Evolutionary conservation across 2,329 filamentous ascomycete species (phyloP), one percentile per base, ranked within the genome.

Genomic region (Calycina marina): DNA sequence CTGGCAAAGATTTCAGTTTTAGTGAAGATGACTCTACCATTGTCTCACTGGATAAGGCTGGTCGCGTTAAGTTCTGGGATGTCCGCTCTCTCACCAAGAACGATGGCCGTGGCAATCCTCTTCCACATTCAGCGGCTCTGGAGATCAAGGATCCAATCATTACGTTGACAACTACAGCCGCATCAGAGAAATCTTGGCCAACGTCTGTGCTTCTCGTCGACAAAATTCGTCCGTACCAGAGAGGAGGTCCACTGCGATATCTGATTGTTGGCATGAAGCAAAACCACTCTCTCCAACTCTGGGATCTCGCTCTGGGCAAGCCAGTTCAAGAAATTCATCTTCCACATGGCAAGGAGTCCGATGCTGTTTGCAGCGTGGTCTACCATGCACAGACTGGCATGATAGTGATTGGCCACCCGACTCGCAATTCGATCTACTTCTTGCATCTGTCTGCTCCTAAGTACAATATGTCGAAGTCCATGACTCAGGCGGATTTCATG

Each of bases 231-330:
- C 85, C 90, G 28, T 94, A 92, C 58, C 72, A 77, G 60, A 93
- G 90, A 60, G 78, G 81, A 38, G 79, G 81, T 50, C 86, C 92
- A 29, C 67, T 94, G 41, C 76, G 90, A 40, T 98, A 98, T 61
- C 78, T 98, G 62, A 77, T 98, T 53, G 83, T 98, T 40, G 90
- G 90, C 48, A 84, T 96, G 72, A 94, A 96, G 63, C 90, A 98
- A 57, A 98, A 98, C 58, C 90, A 98, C 60, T 92, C 88, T 35
- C 72, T 98, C 40, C 92, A 98, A 63, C 72, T 98, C 27, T 98
- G 90, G 92, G 90, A 98, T 62, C 75, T 98, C 51, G 85, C 82
- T 25, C 75, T 98, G 18, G 81, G 80, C 44, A 94, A 94, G 59
- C 83, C 86, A 17, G 90, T 98, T 22, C 88, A 98, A 55, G 90